Evolutionary conservation across 768 basidiomycete genomes (phyloP), one percentile per base, ranked within the genome.

Genomic region (Rhodotorula graminis): DNA sequence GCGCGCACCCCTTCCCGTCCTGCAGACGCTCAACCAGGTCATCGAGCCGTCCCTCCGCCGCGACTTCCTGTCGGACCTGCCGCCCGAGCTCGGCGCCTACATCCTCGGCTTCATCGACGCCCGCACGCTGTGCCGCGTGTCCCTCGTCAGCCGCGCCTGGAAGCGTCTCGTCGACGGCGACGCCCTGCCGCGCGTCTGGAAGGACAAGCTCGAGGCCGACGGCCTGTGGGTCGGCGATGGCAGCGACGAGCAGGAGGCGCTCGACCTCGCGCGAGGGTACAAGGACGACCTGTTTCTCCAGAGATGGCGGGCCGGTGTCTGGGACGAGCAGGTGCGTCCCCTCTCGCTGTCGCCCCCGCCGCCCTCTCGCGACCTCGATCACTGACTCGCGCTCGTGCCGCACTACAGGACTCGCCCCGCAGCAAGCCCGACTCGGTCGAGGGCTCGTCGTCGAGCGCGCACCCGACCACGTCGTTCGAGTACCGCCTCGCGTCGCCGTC

Each of bases 41-140:
- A 84, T 97, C 76, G 89, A 90, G 1, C 92, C 90, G 37, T 93
- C 92, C 5, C 84, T 98, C 42, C 92, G 93, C 31, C 90, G 94
- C 76, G 96, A 99, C 82, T 99, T 97, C 80, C 86, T 98, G 76
- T 89, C 90, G 4, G 86, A 92, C 52, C 87, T 97, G 18, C 96
- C 96, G 10, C 88, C 91, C 47, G 95, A 99, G 78, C 87, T 99
- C 50, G 89, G 92, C 63, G 90, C 93, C 1, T 89, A 91, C 74
- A 86, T 97, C 73, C 86, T 98, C 73, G 88, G 88, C 76, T 92
- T 86, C 80, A 88, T 97, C 47, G 89, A 92, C 9, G 90, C 89
- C 75, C 84, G 88, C 7, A 87, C 90, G 21, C 87, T 98, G 50
- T 89, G 91, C 40, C 88, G 90, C 21, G 92, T 93, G 18, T 89